Percentiles rank a stretch among this genome's conserved stretches.
These are phyloP conservation scores for Tricladium varicosporioides DNA, from an alignment of 2,329 filamentous ascomycete species.

Conservation along the genomic window DNA sequence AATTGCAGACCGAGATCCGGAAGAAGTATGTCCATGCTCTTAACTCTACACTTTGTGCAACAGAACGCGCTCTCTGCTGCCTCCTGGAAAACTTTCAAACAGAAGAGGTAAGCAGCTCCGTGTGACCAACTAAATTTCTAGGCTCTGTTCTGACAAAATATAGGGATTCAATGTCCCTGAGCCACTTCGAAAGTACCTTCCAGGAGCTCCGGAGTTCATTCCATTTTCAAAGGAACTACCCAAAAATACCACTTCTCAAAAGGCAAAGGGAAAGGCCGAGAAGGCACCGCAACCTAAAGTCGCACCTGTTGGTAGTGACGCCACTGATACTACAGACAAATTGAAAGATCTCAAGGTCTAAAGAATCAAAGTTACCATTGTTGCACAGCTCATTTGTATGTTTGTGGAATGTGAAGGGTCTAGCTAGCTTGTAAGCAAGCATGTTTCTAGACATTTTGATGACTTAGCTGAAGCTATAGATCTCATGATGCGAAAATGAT, in stretches of 20 bases:
- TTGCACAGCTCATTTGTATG: background rate
- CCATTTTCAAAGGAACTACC: constrained; percentile 83
- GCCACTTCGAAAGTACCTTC: constrained; percentile 83
- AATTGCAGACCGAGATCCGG: constrained; percentile 77
- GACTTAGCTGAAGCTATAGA: background rate
- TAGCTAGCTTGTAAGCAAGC: constrained; percentile 4
- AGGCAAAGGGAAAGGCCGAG: constrained; percentile 41
- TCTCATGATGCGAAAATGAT: background rate
- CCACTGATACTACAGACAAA: constrained; percentile 35
- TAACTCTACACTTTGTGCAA: constrained; percentile 87
- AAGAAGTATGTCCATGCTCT: constrained; percentile 95
- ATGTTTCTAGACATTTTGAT: background rate
- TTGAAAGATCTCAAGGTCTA: constrained; percentile 36
- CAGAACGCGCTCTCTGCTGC: constrained; percentile 89
- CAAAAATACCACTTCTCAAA: constrained; percentile 67
- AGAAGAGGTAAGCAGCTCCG: constrained; percentile 59
- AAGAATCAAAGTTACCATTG: constrained; percentile 8
- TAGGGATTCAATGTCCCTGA: constrained; percentile 78
- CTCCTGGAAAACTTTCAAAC: constrained; percentile 97
- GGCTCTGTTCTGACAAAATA: constrained; percentile 11
- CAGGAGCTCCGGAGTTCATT: constrained; percentile 84
- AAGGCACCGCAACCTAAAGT: constrained; percentile 32
- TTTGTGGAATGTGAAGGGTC: background rate
- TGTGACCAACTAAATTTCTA: constrained; percentile 16
- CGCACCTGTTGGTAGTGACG: constrained; percentile 22